Base-by-base conservation (phyloP, 1,284 basidiomycete genomes). In the Sporisorium iseilematis-ciliati region DNA sequence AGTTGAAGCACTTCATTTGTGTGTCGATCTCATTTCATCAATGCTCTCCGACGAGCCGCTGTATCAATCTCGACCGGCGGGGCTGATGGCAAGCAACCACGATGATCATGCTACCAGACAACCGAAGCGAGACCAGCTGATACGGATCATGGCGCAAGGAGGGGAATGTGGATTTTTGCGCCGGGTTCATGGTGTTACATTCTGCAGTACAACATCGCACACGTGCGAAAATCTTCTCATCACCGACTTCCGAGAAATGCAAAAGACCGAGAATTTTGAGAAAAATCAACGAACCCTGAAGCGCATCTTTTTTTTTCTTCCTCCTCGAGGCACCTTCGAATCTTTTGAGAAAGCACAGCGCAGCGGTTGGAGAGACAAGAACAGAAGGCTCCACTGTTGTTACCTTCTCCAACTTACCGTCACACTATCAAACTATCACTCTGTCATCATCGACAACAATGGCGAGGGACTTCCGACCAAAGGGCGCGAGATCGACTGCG, bases 391-490 rank as follows among this genome's bases (percentile, higher is more conserved):
- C 33, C 38, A 25, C 16, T 40, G 31, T 29, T 29, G 12, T 7
- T 35, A 25, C 35, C 51, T 20, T 16, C 49, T 29, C n/a, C n/a
- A n/a, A n/a, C n/a, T n/a, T 7, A 46, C 48, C 21, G 23, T 58
- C 55, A 54, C 18, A 8, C 33, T 20, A n/a, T 41, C 57, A 26
- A 16, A 29, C 40, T 25, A 33, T 35, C 54, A 33, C 40, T 23
- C 25, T 35, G 33, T 62, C 35, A 57, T 69, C 55, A 10, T 35
- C 25, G n/a, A n/a, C n/a, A n/a, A 64, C 35, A 29, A 81, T 81
- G 79, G 62, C 70, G 40, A 66, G 77, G 59, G 77, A 81, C 50
- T 79, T 79, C 57, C 60, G 79, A 46, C 75, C 78, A 23, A 79
- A 79, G 57, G 69, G 65, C 41, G 63, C 68, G 25, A 64, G 65